Evolutionary conservation across 805 yeast genomes (phyloP), one percentile per base, ranked within the genome.

Genomic region (Ogataea polymorpha): DNA sequence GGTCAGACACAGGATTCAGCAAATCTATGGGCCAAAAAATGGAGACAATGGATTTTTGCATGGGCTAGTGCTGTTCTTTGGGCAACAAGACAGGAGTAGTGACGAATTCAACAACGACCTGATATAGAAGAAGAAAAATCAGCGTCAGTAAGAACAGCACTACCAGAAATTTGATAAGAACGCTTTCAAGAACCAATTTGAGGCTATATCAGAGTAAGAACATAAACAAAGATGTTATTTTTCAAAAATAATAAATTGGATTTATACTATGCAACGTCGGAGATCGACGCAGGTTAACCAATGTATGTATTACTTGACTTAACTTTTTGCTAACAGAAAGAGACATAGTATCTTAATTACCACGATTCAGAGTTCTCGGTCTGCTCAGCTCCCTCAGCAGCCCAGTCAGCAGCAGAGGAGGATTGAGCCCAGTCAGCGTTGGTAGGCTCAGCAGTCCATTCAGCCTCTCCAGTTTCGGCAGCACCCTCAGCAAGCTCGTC

Each of bases 341-440:
- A 43, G 44, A 45, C 42, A 47, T 39, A 48, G 50, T 49, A 37
- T 46, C 43, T 39, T 49, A 43, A 42, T 56, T 58, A 60, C 65
- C 65, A 61, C 43, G 62, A 53, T 49, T 64, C 67, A 51, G 62
- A 59, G 42, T 58, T 58, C 54, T 62, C 81, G 62, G 81, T 75
- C 59, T 74, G 68, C 62, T 71, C 78, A 63, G 80, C 86, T 59
- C 75, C 71, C 61, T 72, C 79, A 64, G 81, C 88, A 65, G 80
- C 67, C 70, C 70, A 65, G 57, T 65, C 70, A 50, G 60, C 65
- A 51, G 66, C 61, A 46, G 62, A 49, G 47, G 60, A 75, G 45
- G 79, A 60, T 66, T 82, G 88, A 68, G 86, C 87, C 76, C 83
- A 84, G 76, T 81, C 87, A 64, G 80, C 87, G 61, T 75, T 80